phyloP scores from a whole-genome alignment of 1,284 basidiomycete genomes.

The Ustilago trichophora region DNA sequence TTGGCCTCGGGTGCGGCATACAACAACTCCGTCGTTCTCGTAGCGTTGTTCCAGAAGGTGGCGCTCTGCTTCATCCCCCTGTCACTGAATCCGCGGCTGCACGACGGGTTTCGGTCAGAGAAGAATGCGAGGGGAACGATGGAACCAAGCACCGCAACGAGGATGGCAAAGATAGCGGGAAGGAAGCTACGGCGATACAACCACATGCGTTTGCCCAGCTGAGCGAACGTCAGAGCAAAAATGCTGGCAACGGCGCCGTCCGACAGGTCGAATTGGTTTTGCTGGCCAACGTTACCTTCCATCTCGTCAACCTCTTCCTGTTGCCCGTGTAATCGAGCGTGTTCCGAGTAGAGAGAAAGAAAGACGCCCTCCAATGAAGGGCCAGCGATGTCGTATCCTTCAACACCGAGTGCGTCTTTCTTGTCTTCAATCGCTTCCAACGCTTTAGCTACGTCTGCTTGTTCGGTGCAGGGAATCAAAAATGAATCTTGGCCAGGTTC shows the following conservation, averaged over 20 bases:
- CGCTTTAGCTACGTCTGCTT: conserved; percentile 71
- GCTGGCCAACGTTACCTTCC: conserved; percentile 33
- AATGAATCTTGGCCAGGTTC: conserved; percentile 62
- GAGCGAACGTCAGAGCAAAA: conserved; percentile 74
- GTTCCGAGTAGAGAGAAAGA: conserved; percentile 73
- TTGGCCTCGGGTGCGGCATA: conserved; percentile 27
- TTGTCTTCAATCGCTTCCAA: conserved; percentile 72
- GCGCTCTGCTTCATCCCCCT: conserved; percentile 60
- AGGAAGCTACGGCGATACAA: conserved; percentile 77
- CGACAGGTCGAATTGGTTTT: conserved; percentile 68
- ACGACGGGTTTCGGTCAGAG: conserved; percentile 70
- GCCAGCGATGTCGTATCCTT: conserved; percentile 75
- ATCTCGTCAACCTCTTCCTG: conserved; percentile 34
- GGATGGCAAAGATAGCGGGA: conserved; percentile 73
- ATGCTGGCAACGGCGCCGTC: conserved; percentile 71
- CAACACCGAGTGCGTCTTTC: conserved; percentile 68
- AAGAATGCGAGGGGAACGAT: conserved; percentile 77
- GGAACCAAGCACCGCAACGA: conserved; percentile 74
- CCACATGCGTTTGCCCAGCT: conserved; percentile 77
- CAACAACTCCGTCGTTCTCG: conserved; percentile 9
- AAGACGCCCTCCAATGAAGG: conserved; percentile 84
- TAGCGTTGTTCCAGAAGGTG: conserved; percentile 21
- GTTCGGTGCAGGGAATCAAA: conserved; percentile 52
- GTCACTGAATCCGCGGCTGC: conserved; percentile 64
- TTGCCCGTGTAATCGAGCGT: conserved; percentile 30